Conservation (phyloP, 371 early-diverging fungal species). For the Gilbertella persicaria region DNA sequence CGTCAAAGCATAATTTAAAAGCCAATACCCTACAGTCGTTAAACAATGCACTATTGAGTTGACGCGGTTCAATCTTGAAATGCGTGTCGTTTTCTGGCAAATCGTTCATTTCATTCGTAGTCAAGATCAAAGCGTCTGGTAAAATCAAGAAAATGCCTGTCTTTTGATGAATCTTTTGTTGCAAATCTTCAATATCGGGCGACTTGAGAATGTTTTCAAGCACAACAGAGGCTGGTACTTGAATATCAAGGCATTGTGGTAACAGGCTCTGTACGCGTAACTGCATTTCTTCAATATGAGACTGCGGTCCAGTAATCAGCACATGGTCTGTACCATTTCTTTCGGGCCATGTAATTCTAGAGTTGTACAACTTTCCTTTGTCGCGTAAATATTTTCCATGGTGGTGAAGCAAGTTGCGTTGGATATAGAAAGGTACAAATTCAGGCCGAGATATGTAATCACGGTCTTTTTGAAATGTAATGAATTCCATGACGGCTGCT, state of each 20-base stretch:
- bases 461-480: constrained; percentile 44
- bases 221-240: constrained; percentile 26
- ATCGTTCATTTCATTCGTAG: not conserved
- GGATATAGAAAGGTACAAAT: constrained; percentile 18
- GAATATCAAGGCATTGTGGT: constrained; percentile 20
- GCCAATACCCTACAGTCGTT: constrained; percentile 19
- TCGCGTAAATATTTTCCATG: constrained; percentile 26
- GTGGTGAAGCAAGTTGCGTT: constrained; percentile 15
- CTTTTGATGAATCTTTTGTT: constrained; percentile 7
- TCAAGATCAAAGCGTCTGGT: constrained; percentile 11
- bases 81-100: not conserved
- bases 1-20: constrained; percentile 20
- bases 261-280: constrained; percentile 20
- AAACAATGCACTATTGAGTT: constrained; percentile 1
- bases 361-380: constrained; percentile 26
- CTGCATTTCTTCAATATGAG: constrained; percentile 28
- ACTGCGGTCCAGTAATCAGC: constrained; percentile 24
- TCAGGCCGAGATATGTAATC: constrained; percentile 17
- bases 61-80: constrained; percentile 14
- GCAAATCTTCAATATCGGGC: constrained; percentile 22
- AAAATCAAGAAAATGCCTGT: constrained; percentile 21
- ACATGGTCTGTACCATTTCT: constrained; percentile 27
- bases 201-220: constrained; percentile 22
- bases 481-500: constrained; percentile 73
- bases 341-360: constrained; percentile 25